These are phyloP conservation scores for Colletotrichum phormii DNA, from an alignment of 2,329 filamentous ascomycete species.

Conservation along the genomic window DNA sequence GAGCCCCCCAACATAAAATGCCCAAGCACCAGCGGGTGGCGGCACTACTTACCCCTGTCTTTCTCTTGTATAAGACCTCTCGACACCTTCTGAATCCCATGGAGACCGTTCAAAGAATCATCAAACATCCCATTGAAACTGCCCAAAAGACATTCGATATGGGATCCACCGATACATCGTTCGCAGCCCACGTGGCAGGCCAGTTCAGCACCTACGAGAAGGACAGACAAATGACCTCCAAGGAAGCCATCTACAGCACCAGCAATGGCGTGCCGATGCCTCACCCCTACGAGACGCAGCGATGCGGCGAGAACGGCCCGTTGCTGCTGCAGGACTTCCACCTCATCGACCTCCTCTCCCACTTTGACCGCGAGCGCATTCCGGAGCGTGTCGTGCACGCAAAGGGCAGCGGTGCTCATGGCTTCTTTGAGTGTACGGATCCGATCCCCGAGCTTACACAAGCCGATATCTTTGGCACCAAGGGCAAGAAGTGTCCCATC, in stretches of 20 bases:
- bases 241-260: conserved; percentile 58
- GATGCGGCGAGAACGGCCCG: conserved; percentile 43
- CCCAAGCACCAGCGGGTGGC: not conserved
- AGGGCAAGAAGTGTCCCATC: conserved; percentile 60
- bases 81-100: not conserved
- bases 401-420: conserved; percentile 57
- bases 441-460: not conserved
- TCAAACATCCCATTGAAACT: not conserved
- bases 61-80: not conserved
- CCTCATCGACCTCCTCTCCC: conserved; percentile 65
- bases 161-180: conserved; percentile 48
- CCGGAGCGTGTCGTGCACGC: conserved; percentile 58
- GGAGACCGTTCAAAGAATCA: not conserved
- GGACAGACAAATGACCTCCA: conserved; percentile 52
- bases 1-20: not conserved
- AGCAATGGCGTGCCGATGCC: not conserved
- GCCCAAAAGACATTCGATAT: conserved; percentile 11
- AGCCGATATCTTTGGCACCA: not conserved
- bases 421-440: conserved; percentile 69
- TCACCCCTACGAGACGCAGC: not conserved
- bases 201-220: conserved; percentile 53
- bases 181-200: conserved; percentile 49
- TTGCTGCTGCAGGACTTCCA: conserved; percentile 62
- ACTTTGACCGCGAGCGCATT: conserved; percentile 68
- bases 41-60: too few relatives aligned